phyloP scores from a whole-genome alignment of 176 grass and related monocot species.

The Bothriochloa decipiens region DNA sequence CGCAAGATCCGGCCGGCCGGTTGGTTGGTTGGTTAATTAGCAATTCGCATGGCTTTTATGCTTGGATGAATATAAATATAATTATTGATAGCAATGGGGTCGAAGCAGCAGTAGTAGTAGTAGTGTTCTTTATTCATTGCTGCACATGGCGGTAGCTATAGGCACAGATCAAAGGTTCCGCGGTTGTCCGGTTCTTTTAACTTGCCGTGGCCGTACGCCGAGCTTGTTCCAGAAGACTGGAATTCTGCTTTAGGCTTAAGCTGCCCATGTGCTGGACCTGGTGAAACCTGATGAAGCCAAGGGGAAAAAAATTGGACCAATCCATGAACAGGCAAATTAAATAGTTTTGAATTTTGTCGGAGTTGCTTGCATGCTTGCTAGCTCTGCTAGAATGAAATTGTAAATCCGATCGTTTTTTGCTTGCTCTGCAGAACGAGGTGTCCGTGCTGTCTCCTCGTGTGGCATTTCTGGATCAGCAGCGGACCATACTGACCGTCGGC shows the following conservation, averaged over 20 bases:
- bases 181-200: neutral
- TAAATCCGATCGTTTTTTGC: neutral
- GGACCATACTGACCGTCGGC: constrained; percentile 86
- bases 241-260: neutral
- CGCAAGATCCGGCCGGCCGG: neutral
- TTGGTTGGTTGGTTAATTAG: neutral
- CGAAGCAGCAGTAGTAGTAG: neutral
- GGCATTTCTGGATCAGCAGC: constrained; percentile 89
- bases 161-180: constrained; percentile 10
- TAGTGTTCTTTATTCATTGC: neutral
- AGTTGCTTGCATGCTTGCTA: neutral
- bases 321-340: neutral
- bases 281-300: neutral
- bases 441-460: constrained; percentile 87
- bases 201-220: neutral
- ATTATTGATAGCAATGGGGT: neutral
- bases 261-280: neutral
- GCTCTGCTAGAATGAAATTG: neutral
- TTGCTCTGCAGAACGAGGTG: constrained; percentile 64
- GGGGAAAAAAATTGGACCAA: neutral
- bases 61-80: neutral
- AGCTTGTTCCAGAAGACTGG: neutral
- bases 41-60: neutral
- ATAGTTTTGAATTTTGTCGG: neutral
- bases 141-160: constrained; percentile 42